Evolutionary conservation across 495 filamentous ascomycete species (phyloP), one percentile per base, ranked within the genome.

Genomic region (Podospora pseudocomata): DNA sequence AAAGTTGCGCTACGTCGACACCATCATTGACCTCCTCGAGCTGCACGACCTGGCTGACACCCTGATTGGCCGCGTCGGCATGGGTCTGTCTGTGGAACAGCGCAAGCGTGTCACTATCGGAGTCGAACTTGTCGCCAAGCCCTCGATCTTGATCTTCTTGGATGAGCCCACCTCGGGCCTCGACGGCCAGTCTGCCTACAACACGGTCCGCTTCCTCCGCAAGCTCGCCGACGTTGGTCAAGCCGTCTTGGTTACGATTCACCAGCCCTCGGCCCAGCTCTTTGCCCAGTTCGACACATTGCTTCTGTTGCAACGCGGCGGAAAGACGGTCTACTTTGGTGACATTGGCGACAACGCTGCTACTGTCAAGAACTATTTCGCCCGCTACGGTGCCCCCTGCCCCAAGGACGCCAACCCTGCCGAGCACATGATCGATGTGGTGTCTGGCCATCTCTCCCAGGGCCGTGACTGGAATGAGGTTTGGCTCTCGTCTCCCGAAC

Each of bases 91-190:
- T 5, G 80, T 86, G 0, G 84, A 86, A 71, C 73, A 86, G 74
- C 77, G 80, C 73, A 80, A 91, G 84, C 67, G 90, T 27, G 70
- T 96, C 4, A 97, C 94, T 5, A 97, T 97, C 66, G 94, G 91
- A 66, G 94, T 97, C n/a, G 94, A 97, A 74, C 80, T 97, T 13
- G 93, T 92, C 5, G 92, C 94, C 7, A 96, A 94, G 75, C 94
- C 94, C 0, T 88, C 86, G 61, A 82, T 93, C 1, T 72, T 92
- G 9, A 85, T 92, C 72, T 92, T 92, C 76, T 74, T 93, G n/a
- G 90, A 93, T 71, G 90, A 93, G 72, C 91, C 91, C 0, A 93
- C 90, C 2, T 91, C 88, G 63, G 93, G 93, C 67, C 86, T 97
- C n/a, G 94, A 97, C 77, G 89, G 87, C 55, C 91, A 96, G 73